phyloP scores from a whole-genome alignment of 164 flowering plant species.

The Brasenia schreberi region DNA sequence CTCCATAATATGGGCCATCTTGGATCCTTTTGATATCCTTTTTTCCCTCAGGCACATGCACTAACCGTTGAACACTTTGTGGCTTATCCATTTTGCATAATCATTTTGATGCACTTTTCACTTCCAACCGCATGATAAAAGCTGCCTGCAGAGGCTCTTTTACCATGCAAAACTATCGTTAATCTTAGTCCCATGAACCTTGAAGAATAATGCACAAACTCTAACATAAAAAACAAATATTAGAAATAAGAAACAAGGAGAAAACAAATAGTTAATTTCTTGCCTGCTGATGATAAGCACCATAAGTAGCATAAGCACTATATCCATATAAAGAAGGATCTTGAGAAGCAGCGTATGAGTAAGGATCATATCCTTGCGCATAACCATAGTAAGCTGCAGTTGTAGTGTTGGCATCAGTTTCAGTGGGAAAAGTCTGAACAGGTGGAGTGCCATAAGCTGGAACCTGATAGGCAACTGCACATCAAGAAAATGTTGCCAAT shows the following conservation, averaged over 20 bases:
- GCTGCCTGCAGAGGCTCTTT: too few species aligned
- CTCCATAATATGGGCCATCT: too few species aligned
- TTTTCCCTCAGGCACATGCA: too few species aligned
- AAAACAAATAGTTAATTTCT: slow-evolving; percentile 5
- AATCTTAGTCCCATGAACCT: too few species aligned
- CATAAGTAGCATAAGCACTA: slow-evolving; percentile 75
- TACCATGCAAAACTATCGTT: too few species aligned
- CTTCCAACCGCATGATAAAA: too few species aligned
- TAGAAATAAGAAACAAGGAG: background rate
- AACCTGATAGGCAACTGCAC: slow-evolving; percentile 63
- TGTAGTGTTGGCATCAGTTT: slow-evolving; percentile 71
- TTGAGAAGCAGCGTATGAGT: slow-evolving; percentile 68
- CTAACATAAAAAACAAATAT: background rate
- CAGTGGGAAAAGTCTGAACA: slow-evolving; percentile 48
- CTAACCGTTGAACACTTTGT: too few species aligned
- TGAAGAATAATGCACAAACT: too few species aligned
- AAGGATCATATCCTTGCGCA: slow-evolving; percentile 92
- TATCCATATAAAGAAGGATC: slow-evolving; percentile 83
- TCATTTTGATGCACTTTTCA: too few species aligned
- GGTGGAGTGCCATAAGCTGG: slow-evolving; percentile 41
- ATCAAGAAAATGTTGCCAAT: background rate
- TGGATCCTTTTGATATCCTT: too few species aligned
- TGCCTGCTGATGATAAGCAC: slow-evolving; percentile 83
- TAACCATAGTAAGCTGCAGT: slow-evolving; percentile 92
- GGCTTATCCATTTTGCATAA: too few species aligned